These are phyloP conservation scores for Tricholomella constricta DNA, from an alignment of 768 basidiomycete species.

Conservation along the genomic window DNA sequence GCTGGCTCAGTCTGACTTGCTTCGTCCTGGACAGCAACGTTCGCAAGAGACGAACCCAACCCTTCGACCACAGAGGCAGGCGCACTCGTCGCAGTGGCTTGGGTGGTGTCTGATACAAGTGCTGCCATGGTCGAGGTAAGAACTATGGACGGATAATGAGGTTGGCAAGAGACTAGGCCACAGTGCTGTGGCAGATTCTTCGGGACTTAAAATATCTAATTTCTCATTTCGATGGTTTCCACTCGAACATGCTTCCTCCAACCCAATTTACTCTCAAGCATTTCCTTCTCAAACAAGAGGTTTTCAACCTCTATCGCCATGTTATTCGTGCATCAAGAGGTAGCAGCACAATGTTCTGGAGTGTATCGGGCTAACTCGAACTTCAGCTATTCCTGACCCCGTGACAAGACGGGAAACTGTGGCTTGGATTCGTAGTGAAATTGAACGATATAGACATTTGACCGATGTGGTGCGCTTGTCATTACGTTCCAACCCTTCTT, in stretches of 20 bases:
- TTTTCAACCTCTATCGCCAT: slow-evolving; percentile 62
- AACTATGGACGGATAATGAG: slow-evolving; percentile 6
- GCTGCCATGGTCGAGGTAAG: slow-evolving; percentile 18
- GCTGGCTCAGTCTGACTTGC: slow-evolving; percentile 20
- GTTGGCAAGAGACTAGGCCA: slow-evolving; percentile 16
- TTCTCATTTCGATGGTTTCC: slow-evolving; percentile 12
- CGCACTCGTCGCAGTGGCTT: slow-evolving; percentile 6
- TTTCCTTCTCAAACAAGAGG: slow-evolving; percentile 69
- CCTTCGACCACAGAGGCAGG: slow-evolving; percentile 23
- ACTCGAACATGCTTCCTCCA: slow-evolving; percentile 19
- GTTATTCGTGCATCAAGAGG: slow-evolving; percentile 72
- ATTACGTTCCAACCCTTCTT: neutral
- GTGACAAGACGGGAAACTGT: slow-evolving; percentile 65
- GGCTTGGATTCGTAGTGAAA: slow-evolving; percentile 70
- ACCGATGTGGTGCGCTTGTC: slow-evolving; percentile 52
- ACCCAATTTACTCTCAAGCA: slow-evolving; percentile 60
- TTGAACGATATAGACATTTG: slow-evolving; percentile 62
- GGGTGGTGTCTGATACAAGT: slow-evolving; percentile 5
- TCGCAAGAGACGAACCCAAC: slow-evolving; percentile 32
- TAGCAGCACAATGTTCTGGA: slow-evolving; percentile 24
- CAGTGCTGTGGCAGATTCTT: slow-evolving; percentile 11
- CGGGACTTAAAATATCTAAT: slow-evolving; percentile 41
- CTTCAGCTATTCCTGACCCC: slow-evolving; percentile 62
- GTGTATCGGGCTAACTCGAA: slow-evolving; percentile 5
- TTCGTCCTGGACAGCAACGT: slow-evolving; percentile 25